Evolutionary conservation across 2,329 filamentous ascomycete genomes (phyloP).

Genomic region (Penicillium freii): DNA sequence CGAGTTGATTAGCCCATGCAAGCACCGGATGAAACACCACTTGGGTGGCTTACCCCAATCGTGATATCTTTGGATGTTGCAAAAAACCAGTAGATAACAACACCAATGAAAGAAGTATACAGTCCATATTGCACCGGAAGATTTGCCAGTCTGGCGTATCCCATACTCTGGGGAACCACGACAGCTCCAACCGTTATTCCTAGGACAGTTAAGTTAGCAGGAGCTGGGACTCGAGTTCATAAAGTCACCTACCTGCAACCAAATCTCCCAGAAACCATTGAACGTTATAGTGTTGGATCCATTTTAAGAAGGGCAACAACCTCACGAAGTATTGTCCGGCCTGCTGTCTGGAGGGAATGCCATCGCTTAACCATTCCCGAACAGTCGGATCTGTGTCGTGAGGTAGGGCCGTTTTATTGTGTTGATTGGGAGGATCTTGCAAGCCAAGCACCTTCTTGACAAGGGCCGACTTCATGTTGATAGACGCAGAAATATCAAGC

Average conservation of each 20-base stretch:
- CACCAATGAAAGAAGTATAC: constrained; percentile 91
- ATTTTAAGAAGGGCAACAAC: constrained; percentile 7
- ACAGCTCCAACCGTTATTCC: constrained; percentile 66
- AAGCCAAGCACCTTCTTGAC: constrained; percentile 5
- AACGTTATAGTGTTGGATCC: constrained; percentile 11
- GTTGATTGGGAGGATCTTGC: not conserved
- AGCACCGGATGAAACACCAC: constrained; percentile 18
- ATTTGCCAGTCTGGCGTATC: constrained; percentile 78
- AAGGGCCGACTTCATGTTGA: not conserved
- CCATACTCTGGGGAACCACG: constrained; percentile 94
- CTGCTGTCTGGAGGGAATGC: constrained; percentile 2
- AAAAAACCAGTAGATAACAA: constrained; percentile 93
- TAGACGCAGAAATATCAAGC: not conserved
- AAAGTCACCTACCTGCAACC: constrained; percentile 1
- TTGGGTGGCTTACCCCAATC: constrained; percentile 66
- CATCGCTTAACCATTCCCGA: constrained; percentile 5
- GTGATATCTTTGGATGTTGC: constrained; percentile 96
- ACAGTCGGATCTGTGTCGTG: constrained; percentile 9
- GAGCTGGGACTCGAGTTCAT: not conserved
- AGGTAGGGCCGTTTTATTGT: not conserved
- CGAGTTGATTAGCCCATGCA: not conserved
- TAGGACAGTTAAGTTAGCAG: not conserved
- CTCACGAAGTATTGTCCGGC: not conserved
- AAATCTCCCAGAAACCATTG: constrained; percentile 14
- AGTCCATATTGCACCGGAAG: constrained; percentile 77